Percentiles rank a stretch among this genome's conserved stretches.
Evolutionary conservation across 108 stramenopile species (phyloP).

Genomic region (Aurantiochytrium sp.): DNA sequence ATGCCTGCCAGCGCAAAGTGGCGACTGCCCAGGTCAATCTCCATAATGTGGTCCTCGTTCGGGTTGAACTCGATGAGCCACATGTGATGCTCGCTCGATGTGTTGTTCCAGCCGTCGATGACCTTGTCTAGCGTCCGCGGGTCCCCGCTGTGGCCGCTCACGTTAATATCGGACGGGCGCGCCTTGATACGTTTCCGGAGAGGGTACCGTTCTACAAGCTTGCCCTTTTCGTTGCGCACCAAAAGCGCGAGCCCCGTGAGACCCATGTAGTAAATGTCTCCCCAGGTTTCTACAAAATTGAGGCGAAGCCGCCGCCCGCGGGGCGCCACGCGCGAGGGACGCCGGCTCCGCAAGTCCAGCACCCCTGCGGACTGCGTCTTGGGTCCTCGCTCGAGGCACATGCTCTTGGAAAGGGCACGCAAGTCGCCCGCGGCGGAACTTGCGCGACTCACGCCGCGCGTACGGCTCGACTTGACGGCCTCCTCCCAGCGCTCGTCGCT

Average conservation of each 20-base stretch:
- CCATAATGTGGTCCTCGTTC: background rate
- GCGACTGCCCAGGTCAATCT: background rate
- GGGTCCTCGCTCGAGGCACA: background rate
- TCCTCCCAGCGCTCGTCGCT: background rate
- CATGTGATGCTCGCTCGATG: constrained; percentile 11
- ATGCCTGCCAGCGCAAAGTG: background rate
- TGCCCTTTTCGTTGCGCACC: background rate
- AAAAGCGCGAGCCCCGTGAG: background rate
- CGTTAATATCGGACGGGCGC: background rate
- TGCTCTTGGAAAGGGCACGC: background rate
- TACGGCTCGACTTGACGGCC: background rate
- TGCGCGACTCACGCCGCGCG: background rate
- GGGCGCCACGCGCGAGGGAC: background rate
- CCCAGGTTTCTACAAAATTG: constrained; percentile 8
- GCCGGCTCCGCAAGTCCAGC: background rate
- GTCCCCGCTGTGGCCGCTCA: constrained; percentile 2
- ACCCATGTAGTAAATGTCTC: constrained; percentile 24
- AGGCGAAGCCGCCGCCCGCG: background rate
- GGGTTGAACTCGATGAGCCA: constrained; percentile 4
- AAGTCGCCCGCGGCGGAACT: background rate
- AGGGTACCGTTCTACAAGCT: background rate
- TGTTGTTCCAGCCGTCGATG: background rate
- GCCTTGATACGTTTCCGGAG: background rate
- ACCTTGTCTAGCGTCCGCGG: constrained; percentile 28
- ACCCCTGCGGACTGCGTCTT: background rate